phyloP scores from a whole-genome alignment of 257 asterid species.

The Solanum chilense region DNA sequence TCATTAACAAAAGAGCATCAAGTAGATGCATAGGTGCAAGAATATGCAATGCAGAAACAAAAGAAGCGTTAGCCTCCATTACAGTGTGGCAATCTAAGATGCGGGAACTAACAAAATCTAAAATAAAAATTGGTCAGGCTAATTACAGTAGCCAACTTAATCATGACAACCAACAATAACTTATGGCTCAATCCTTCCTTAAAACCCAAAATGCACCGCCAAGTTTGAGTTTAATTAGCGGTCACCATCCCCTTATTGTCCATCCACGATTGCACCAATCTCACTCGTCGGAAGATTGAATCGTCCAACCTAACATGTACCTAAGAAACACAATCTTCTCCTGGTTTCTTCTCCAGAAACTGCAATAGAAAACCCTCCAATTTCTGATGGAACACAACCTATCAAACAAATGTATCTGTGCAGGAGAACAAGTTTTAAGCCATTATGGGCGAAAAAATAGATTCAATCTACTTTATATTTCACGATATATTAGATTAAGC shows the following conservation, averaged over 20 bases:
- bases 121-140: not conserved
- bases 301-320: not conserved
- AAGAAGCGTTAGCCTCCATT: not conserved
- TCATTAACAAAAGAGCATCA: not conserved
- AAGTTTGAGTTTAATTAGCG: not conserved
- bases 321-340: not conserved
- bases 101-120: not conserved
- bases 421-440: not conserved
- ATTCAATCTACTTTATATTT: not conserved
- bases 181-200: not conserved
- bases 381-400: not conserved
- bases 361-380: not conserved
- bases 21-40: not conserved
- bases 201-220: not conserved
- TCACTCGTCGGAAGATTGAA: not conserved
- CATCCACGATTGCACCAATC: not conserved
- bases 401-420: not conserved
- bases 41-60: not conserved
- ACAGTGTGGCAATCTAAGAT: not conserved
- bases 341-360: not conserved
- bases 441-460: not conserved
- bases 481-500: not conserved
- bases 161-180: not conserved
- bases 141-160: not conserved
- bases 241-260: not conserved